These are phyloP conservation scores for Clavariopsis aquatica DNA, from an alignment of 495 filamentous ascomycete species.

Conservation along the genomic window DNA sequence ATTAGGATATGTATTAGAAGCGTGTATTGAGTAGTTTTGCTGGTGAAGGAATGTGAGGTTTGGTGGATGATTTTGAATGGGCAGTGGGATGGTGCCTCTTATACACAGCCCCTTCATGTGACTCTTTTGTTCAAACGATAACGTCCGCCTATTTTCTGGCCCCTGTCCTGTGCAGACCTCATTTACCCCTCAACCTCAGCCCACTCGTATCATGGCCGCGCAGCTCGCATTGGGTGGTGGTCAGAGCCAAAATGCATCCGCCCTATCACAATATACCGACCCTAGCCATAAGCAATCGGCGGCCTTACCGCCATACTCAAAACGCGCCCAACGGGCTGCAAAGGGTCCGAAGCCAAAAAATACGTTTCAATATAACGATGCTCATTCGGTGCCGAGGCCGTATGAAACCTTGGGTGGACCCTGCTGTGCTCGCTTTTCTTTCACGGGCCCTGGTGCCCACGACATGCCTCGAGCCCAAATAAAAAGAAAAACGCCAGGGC, in stretches of 20 bases:
- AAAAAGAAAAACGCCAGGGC: conserved; percentile 3
- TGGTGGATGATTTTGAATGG: not conserved
- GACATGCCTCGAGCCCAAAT: not conserved
- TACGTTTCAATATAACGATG: not conserved
- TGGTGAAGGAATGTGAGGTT: not conserved
- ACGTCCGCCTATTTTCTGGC: not conserved
- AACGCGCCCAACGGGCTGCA: not conserved
- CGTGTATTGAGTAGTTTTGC: not conserved
- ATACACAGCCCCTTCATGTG: conserved; percentile 7
- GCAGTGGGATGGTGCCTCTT: not conserved
- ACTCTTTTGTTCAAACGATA: conserved; percentile 2
- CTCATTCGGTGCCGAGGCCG: not conserved
- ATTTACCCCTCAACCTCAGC: conserved; percentile 2
- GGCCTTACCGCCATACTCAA: not conserved
- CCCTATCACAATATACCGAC: not conserved
- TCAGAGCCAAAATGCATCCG: not conserved
- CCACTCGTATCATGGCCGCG: conserved; percentile 10
- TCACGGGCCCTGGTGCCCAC: not conserved
- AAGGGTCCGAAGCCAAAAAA: not conserved
- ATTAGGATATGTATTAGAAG: conserved; percentile 1
- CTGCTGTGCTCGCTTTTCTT: too few species aligned
- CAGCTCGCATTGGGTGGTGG: not conserved
- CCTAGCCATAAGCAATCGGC: not conserved
- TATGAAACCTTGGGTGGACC: not conserved
- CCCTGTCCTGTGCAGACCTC: conserved; percentile 5